These are phyloP conservation scores for Zygosaccharomyces pseudobailii DNA, from an alignment of 1,139 yeast species.

Conservation along the genomic window DNA sequence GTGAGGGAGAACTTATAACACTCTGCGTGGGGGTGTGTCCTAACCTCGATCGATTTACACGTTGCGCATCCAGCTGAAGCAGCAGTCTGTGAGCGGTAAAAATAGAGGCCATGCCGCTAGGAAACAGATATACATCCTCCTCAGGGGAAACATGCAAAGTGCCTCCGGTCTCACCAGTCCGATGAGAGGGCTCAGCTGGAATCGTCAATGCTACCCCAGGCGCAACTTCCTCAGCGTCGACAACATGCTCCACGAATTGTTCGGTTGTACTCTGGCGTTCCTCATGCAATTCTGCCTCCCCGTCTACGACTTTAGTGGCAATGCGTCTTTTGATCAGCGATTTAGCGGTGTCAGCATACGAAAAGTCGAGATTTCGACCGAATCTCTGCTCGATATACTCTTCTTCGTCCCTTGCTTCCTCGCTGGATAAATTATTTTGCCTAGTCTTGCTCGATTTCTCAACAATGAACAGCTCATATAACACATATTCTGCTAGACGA, in stretches of 20 bases:
- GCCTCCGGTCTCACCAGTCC: conserved; percentile 12
- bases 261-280: conserved; percentile 4
- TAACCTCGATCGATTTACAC: conserved; percentile 28
- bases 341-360: conserved; percentile 73
- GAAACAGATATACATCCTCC: conserved; percentile 71
- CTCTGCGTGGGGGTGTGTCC: conserved; percentile 5
- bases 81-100: conserved; percentile 75
- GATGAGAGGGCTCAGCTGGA: conserved; percentile 4
- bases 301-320: conserved; percentile 54
- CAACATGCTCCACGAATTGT: conserved; percentile 5
- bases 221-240: background rate
- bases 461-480: conserved; percentile 48
- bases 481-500: conserved; percentile 77
- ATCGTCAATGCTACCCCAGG: conserved; percentile 2
- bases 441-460: conserved; percentile 21
- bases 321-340: conserved; percentile 68
- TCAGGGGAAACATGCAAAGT: conserved; percentile 24
- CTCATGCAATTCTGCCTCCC: conserved; percentile 22
- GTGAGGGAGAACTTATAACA: background rate
- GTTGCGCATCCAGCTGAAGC: conserved; percentile 37
- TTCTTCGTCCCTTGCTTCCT: conserved; percentile 48
- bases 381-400: conserved; percentile 81
- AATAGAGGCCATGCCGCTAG: conserved; percentile 91
- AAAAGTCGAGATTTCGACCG: conserved; percentile 80
- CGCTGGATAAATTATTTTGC: conserved; percentile 13